Evolutionary conservation across 306 rosid genomes (phyloP).

Genomic region (Inga leiocalycina): DNA sequence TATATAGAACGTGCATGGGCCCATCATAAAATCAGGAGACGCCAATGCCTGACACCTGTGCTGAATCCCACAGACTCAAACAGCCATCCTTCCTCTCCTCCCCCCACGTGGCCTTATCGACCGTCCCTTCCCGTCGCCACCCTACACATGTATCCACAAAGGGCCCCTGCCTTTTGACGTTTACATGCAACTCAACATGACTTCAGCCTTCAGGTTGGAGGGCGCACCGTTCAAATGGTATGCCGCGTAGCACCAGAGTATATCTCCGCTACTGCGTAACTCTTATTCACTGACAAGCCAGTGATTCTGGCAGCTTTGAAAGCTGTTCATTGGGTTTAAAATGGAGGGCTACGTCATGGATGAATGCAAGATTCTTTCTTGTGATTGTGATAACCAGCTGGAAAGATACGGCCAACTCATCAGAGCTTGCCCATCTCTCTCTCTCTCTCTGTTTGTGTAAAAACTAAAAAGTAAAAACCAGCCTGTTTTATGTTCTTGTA

Average conservation of each 20-base stretch:
- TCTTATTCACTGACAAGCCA: neutral
- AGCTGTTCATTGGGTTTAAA: neutral
- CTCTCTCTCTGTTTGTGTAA: too few species aligned
- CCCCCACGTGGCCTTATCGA: conserved; percentile 30
- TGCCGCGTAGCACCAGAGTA: neutral
- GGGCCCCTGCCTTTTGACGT: neutral
- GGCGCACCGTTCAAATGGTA: conserved; percentile 17
- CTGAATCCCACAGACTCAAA: conserved; percentile 10
- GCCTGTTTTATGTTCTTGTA: neutral
- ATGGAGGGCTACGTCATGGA: neutral
- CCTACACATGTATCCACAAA: neutral
- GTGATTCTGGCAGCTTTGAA: neutral
- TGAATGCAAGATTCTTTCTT: conserved; percentile 32
- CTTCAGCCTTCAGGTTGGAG: neutral
- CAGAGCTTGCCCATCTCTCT: neutral
- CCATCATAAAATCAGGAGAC: conserved; percentile 26
- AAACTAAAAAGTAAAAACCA: neutral
- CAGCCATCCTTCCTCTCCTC: conserved; percentile 22
- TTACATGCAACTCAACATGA: conserved; percentile 29
- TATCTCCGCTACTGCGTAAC: neutral
- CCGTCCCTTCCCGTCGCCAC: neutral
- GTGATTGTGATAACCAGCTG: neutral
- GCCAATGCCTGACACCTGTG: conserved; percentile 49
- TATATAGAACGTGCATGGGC: conserved; percentile 53
- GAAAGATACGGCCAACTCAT: neutral